phyloP scores from a whole-genome alignment of 106 monocot genomes.

The Acorus gramineus region DNA sequence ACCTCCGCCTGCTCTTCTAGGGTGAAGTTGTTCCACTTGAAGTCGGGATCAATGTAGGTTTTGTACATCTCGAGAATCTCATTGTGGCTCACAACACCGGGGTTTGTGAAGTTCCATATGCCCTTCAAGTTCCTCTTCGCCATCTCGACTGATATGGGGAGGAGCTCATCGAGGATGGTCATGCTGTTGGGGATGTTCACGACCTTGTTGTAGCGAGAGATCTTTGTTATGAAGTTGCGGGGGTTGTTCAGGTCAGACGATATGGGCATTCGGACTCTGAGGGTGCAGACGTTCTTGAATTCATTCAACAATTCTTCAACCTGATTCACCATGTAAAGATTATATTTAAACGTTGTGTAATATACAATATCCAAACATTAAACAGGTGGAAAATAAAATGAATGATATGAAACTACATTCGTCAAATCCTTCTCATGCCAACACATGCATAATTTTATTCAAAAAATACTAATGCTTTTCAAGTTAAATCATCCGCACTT shows the following conservation, averaged over 20 bases:
- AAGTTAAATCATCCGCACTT: no score
- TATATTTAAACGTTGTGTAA: no score
- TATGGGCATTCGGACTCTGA: constrained; percentile 27
- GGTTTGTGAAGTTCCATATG: constrained; percentile 19
- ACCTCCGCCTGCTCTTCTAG: constrained; percentile 23
- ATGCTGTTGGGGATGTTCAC: constrained; percentile 28
- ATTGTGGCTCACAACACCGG: constrained; percentile 19
- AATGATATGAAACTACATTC: no score
- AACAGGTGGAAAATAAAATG: no score
- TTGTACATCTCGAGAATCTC: constrained; percentile 20
- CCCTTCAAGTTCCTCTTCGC: constrained; percentile 17
- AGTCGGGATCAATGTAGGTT: constrained; percentile 8
- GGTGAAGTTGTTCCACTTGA: constrained; percentile 14
- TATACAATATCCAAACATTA: no score
- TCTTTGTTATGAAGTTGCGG: constrained; percentile 26
- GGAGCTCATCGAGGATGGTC: constrained; percentile 23
- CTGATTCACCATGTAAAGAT: neutral
- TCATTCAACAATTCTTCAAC: constrained; percentile 24
- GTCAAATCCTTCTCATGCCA: no score
- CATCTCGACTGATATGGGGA: constrained; percentile 25
- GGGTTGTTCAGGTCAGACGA: constrained; percentile 22
- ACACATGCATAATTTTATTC: no score
- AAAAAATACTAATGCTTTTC: no score
- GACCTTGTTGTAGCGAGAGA: constrained; percentile 16
- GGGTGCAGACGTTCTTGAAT: constrained; percentile 19